Percentiles rank a stretch among this genome's conserved stretches.
Conservation (phyloP, 2,329 filamentous ascomycete genomes). For the Elsinoe fawcettii region DNA sequence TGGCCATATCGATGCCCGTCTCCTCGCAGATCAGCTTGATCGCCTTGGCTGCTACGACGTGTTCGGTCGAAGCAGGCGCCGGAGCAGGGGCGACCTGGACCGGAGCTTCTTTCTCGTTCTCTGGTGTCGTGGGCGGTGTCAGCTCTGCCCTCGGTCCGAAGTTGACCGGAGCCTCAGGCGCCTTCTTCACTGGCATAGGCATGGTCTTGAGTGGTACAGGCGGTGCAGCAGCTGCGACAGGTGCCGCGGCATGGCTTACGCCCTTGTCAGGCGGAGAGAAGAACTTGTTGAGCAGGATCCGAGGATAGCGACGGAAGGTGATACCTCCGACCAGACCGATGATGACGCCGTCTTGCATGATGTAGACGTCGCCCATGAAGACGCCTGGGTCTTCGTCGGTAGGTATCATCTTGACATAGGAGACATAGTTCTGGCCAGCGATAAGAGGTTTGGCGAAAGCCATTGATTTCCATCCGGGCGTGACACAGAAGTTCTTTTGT, state of each 20-base stretch:
- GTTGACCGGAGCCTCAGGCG: neutral
- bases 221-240: too few species aligned
- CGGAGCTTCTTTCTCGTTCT: neutral
- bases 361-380: constrained; percentile 22
- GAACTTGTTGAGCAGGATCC: constrained; percentile 34
- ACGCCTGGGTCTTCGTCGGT: constrained; percentile 17
- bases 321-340: constrained; percentile 21
- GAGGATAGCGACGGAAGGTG: constrained; percentile 33
- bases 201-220: neutral
- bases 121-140: neutral
- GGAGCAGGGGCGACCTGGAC: too few species aligned
- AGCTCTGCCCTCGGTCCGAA: neutral
- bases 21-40: constrained; percentile 22
- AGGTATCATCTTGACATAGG: constrained; percentile 25
- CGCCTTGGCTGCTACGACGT: neutral
- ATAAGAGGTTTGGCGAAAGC: constrained; percentile 28
- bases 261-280: constrained; percentile 26
- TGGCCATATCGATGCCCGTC: constrained; percentile 23
- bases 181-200: neutral
- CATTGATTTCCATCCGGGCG: neutral
- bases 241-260: neutral
- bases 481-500: constrained; percentile 28
- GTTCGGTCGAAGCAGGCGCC: neutral
- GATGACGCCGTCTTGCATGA: constrained; percentile 21
- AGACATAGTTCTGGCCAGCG: constrained; percentile 27